phyloP scores from a whole-genome alignment of 2,329 filamentous ascomycete species.

The Diplodia corticola region DNA sequence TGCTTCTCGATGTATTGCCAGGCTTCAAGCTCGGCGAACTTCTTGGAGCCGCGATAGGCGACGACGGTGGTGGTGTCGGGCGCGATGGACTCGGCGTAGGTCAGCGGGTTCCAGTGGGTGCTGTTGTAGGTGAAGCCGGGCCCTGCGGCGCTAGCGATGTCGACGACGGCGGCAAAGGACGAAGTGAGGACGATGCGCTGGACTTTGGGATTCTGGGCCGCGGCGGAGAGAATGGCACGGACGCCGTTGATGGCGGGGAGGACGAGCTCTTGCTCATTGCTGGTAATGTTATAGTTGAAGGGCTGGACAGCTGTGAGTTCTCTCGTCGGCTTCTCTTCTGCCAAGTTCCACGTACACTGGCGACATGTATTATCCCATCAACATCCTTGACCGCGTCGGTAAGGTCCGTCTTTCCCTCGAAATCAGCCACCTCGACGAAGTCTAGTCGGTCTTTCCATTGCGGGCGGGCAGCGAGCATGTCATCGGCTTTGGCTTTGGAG shows the following conservation, averaged over 20 bases:
- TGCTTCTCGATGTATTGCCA: slow-evolving; percentile 29
- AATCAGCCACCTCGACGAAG: slow-evolving; percentile 48
- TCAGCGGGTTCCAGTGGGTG: slow-evolving; percentile 32
- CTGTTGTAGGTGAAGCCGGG: slow-evolving; percentile 28
- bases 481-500: slow-evolving; percentile 27
- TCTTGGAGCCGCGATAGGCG: slow-evolving; percentile 32
- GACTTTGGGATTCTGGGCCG: slow-evolving; percentile 12
- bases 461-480: slow-evolving; percentile 42
- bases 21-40: slow-evolving; percentile 32
- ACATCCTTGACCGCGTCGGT: slow-evolving; percentile 44
- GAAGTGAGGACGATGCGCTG: slow-evolving; percentile 29
- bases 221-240: slow-evolving; percentile 41
- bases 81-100: slow-evolving; percentile 28
- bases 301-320: slow-evolving; percentile 23
- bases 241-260: slow-evolving; percentile 51
- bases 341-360: slow-evolving; percentile 32
- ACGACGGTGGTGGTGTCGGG: slow-evolving; percentile 24
- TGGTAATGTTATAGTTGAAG: slow-evolving; percentile 2
- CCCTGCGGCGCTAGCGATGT: not conserved
- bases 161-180: slow-evolving; percentile 21
- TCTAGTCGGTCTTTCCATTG: slow-evolving; percentile 42
- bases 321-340: slow-evolving; percentile 24
- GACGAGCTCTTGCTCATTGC: slow-evolving; percentile 42
- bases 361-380: slow-evolving; percentile 48
- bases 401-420: slow-evolving; percentile 42